Evolutionary conservation across 2,329 filamentous ascomycete species (phyloP), one percentile per base, ranked within the genome.

Genomic region (Ascochyta pisi): DNA sequence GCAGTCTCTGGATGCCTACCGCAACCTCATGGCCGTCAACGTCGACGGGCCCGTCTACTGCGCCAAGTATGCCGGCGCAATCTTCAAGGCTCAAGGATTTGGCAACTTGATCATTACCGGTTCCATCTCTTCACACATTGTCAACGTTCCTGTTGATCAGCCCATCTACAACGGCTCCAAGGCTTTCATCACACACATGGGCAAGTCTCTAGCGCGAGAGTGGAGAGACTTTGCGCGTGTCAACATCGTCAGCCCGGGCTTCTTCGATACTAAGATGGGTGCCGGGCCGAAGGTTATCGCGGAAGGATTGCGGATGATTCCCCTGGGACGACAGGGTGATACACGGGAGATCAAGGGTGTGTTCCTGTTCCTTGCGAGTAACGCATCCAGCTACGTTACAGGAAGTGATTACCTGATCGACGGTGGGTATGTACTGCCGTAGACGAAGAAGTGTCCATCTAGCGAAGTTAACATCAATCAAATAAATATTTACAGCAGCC

Each of bases 281-380:
- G 85, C 87, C 66, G 87, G 87, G 59, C 86, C 50, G 72, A 78
- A 62, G 69, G 84, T 78, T 83, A 89, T 67, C 84, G 84, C 8
- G 87, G 90, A 82, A 79, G 83, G 41, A 84, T 84, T 85, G 69
- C 84, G 87, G 66, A 93, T 90, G 82, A 92, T 88, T 27, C 89
- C 89, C 1, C 86, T 94, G 83, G 89, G 85, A 26, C 82, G 91
- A 43, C 88, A 92, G 71, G 91, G 89, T 12, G 78, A 87, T 61
- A 83, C 84, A 0, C 83, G 86, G 59, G 91, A 96, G 78, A 81
- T 96, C 58, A 93, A 94, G 78, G 91, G 90, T 3, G 85, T 88
- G 15, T 96, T 89, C 71, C 76, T 96, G 47, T 95, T 92, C 73
- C 77, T 96, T 50, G 89, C 89, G 6, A 90, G 87, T n/a, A 90